These are phyloP conservation scores for Umbelopsis ramanniana DNA, from an alignment of 192 early-diverging fungal genomes.

Conservation along the genomic window DNA sequence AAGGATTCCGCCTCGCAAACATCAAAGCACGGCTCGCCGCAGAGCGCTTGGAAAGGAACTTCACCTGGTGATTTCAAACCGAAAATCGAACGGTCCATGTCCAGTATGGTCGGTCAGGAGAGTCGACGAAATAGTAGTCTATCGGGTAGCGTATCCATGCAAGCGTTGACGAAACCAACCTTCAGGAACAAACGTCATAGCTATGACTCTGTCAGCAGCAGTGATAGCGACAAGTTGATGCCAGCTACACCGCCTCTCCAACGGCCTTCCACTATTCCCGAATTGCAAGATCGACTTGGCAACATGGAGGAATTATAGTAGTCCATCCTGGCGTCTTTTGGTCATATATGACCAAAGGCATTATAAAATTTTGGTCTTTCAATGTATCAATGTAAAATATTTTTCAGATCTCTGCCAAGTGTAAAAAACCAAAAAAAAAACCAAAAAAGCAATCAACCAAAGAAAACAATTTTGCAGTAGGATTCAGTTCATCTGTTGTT, in stretches of 20 bases:
- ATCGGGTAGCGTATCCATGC: conserved; percentile 7
- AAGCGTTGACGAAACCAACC: neutral
- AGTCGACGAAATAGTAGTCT: neutral
- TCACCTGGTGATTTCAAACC: neutral
- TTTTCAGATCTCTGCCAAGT: no score
- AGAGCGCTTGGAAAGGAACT: neutral
- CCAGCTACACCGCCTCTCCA: conserved; percentile 7
- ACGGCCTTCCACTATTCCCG: conserved; percentile 12
- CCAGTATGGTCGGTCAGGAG: neutral
- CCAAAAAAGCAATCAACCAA: no score
- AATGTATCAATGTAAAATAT: no score
- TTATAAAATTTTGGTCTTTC: no score
- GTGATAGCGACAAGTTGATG: neutral
- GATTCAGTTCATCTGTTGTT: no score
- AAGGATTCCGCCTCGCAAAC: neutral
- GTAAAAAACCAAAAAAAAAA: no score
- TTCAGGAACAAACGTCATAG: neutral
- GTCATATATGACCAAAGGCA: no score
- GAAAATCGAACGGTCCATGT: neutral
- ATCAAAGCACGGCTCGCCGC: neutral
- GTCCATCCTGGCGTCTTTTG: neutral
- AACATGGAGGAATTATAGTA: neutral
- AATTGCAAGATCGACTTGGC: conserved; percentile 1
- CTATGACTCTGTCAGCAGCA: conserved; percentile 10
- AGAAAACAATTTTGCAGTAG: no score